Evolutionary conservation across 78 protist species (phyloP).

Genomic region (Dictyostelium intermedium): DNA sequence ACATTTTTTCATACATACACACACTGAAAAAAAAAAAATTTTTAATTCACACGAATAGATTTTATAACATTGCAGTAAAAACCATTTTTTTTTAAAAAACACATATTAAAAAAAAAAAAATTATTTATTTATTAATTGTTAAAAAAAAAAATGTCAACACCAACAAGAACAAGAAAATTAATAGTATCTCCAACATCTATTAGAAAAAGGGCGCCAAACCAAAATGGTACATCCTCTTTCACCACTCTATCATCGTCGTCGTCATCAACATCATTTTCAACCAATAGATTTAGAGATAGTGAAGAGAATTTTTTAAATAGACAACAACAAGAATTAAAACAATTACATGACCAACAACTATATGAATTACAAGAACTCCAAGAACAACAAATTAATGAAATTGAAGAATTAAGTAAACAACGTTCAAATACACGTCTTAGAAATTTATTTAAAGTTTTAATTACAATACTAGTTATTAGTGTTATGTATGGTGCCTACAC

Average conservation of each 20-base stretch:
- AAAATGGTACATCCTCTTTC: not conserved
- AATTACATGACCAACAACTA: not conserved
- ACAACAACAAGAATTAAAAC: not conserved
- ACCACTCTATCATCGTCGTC: not conserved
- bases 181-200: not conserved
- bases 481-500: conserved; percentile 15
- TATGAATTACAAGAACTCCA: not conserved
- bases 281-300: not conserved
- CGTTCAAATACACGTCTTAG: not conserved
- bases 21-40: not conserved
- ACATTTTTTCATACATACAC: not conserved
- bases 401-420: not conserved
- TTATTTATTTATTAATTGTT: too few relatives aligned
- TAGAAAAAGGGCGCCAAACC: not conserved
- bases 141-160: not conserved
- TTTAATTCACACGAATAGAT: not conserved
- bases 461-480: not conserved
- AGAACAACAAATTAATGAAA: conserved; percentile 14
- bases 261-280: not conserved
- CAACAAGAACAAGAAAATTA: conserved; percentile 2
- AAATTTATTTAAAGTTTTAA: not conserved
- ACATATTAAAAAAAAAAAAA: not conserved
- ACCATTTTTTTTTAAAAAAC: not conserved
- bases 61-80: not conserved
- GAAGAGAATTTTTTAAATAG: not conserved